These are phyloP conservation scores for Tuber umbilicatum DNA, from an alignment of 495 filamentous ascomycete species.

Conservation along the genomic window DNA sequence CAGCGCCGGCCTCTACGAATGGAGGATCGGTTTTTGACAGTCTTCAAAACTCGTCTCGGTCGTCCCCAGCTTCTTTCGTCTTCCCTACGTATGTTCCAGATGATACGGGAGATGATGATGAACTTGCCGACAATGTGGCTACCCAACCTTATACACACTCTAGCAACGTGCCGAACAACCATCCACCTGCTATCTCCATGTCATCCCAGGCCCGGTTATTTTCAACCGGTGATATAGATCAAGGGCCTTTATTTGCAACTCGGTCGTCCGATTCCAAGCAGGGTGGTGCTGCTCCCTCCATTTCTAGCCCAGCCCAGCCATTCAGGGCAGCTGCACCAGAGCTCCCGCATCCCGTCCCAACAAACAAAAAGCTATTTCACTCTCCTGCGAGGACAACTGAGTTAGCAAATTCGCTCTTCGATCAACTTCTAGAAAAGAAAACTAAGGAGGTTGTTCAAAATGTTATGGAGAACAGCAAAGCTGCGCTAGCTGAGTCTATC, in stretches of 20 bases:
- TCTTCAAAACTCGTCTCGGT: not conserved
- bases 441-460: slow-evolving; percentile 17
- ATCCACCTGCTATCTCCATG: not conserved
- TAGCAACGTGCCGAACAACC: not conserved
- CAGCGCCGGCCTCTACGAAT: not conserved
- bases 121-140: not conserved
- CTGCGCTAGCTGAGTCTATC: slow-evolving; percentile 8
- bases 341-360: slow-evolving; percentile 6
- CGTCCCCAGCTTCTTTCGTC: not conserved
- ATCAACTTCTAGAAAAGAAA: slow-evolving; percentile 18
- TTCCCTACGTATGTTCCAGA: not conserved
- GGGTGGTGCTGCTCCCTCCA: not conserved
- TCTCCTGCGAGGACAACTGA: slow-evolving; percentile 25
- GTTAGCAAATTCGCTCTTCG: slow-evolving; percentile 25
- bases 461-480: slow-evolving; percentile 15
- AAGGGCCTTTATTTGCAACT: not conserved
- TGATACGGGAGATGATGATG: not conserved
- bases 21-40: slow-evolving; percentile 1
- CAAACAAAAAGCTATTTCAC: slow-evolving; percentile 16
- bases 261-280: not conserved
- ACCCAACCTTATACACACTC: not conserved
- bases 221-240: not conserved
- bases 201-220: not conserved
- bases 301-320: not conserved
- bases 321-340: not conserved